These are phyloP conservation scores for Linderniella brevidens DNA, from an alignment of 257 asterid species.

Conservation along the genomic window DNA sequence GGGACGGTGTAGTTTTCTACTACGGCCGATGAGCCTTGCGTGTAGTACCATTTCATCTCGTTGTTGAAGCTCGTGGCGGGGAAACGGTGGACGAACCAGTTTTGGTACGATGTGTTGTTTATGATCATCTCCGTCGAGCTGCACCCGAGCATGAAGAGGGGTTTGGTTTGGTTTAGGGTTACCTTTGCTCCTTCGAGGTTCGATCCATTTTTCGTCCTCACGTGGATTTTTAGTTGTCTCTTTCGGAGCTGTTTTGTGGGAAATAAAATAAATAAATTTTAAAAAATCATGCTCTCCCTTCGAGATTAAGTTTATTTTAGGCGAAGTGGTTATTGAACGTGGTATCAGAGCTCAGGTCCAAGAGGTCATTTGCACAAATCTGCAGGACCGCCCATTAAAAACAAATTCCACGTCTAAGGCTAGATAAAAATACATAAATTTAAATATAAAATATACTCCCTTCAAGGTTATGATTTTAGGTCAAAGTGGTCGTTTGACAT, in stretches of 20 bases:
- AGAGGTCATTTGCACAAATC: too few species aligned
- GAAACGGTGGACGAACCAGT: conserved; percentile 34
- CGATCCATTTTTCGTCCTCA: conserved; percentile 14
- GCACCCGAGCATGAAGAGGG: conserved; percentile 28
- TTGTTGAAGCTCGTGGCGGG: conserved; percentile 30
- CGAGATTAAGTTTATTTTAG: too few species aligned
- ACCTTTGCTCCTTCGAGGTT: conserved; percentile 21
- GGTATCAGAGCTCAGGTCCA: too few species aligned
- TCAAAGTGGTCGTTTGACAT: too few species aligned
- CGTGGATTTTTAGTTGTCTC: conserved; percentile 18
- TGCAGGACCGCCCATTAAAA: too few species aligned
- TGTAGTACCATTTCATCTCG: conserved; percentile 49
- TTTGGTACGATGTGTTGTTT: conserved; percentile 20
- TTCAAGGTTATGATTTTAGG: too few species aligned
- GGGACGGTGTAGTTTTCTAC: conserved; percentile 33
- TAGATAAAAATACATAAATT: too few species aligned
- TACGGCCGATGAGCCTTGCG: conserved; percentile 12
- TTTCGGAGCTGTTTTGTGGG: conserved; percentile 17
- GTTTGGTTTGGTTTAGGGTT: conserved; percentile 19
- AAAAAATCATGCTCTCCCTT: too few species aligned
- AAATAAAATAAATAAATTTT: too few species aligned
- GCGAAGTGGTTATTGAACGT: too few species aligned
- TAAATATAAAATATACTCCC: too few species aligned
- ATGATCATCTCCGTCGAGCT: conserved; percentile 19
- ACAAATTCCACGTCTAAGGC: too few species aligned